Conservation (phyloP, 2,329 filamentous ascomycete genomes). For the Penicillium vulpinum region DNA sequence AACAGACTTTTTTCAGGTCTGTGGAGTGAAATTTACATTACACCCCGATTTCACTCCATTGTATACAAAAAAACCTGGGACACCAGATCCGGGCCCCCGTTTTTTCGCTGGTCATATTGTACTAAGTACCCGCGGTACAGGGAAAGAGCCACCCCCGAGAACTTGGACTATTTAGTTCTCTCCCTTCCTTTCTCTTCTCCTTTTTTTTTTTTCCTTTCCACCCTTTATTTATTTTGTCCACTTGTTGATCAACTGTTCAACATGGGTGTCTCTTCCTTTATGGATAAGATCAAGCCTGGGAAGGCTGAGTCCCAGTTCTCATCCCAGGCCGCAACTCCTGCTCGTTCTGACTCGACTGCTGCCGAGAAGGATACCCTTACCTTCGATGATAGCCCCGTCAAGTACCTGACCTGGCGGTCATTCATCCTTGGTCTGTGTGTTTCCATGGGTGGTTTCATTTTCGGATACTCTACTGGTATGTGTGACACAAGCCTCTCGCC, state of each 20-base stretch:
- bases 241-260: constrained; percentile 10
- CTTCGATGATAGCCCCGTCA: constrained; percentile 45
- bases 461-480: constrained; percentile 47
- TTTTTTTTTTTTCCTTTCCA: neutral
- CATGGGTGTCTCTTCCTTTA: constrained; percentile 34
- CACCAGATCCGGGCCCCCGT: constrained; percentile 35
- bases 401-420: constrained; percentile 45
- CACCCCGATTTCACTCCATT: constrained; percentile 18
- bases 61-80: constrained; percentile 23
- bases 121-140: constrained; percentile 17
- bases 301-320: constrained; percentile 32
- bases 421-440: constrained; percentile 48
- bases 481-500: constrained; percentile 9
- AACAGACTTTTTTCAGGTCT: constrained; percentile 10
- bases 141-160: constrained; percentile 12
- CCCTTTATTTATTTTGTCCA: constrained; percentile 3
- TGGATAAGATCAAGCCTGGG: constrained; percentile 32
- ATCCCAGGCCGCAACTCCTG: constrained; percentile 35
- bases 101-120: constrained; percentile 17
- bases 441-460: constrained; percentile 52
- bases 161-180: constrained; percentile 27
- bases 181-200: constrained; percentile 13
- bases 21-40: constrained; percentile 28
- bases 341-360: constrained; percentile 31
- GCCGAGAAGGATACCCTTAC: constrained; percentile 35